Percentiles rank a stretch among this genome's conserved stretches.
These are phyloP conservation scores for Plasmodium gonderi DNA, from an alignment of 169 alveolate species.

Conservation along the genomic window DNA sequence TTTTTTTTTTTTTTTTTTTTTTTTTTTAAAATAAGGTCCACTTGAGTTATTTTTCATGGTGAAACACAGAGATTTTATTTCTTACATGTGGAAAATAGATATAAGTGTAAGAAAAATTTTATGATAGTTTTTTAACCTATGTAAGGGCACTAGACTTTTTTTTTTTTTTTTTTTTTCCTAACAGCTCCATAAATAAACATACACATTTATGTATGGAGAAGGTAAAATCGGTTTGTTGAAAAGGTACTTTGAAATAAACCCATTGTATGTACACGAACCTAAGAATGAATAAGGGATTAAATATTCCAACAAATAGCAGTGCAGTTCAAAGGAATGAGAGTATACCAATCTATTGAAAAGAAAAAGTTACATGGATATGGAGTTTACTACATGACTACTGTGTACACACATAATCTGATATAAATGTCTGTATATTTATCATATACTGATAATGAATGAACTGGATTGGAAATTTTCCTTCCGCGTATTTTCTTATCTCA, in stretches of 20 bases:
- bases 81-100: too few relatives aligned
- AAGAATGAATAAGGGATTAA: not conserved
- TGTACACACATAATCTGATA: not conserved
- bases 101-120: too few relatives aligned
- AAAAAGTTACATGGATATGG: not conserved
- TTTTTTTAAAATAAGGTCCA: not conserved
- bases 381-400: not conserved
- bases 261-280: not conserved
- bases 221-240: not conserved
- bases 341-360: not conserved
- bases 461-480: too few relatives aligned
- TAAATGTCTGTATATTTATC: not conserved
- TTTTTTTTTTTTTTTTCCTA: not conserved
- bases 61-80: too few relatives aligned
- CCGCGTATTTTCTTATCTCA: too few relatives aligned
- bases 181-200: not conserved
- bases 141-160: not conserved
- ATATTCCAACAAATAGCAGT: not conserved
- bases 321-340: not conserved
- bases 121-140: not conserved
- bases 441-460: too few relatives aligned
- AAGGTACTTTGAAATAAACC: not conserved
- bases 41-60: not conserved
- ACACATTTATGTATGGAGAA: not conserved
- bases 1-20: constrained; percentile 1